Percentiles rank a stretch among this genome's conserved stretches.
Evolutionary conservation across 2,329 filamentous ascomycete genomes (phyloP).

Genomic region (Escovopsis sp.): DNA sequence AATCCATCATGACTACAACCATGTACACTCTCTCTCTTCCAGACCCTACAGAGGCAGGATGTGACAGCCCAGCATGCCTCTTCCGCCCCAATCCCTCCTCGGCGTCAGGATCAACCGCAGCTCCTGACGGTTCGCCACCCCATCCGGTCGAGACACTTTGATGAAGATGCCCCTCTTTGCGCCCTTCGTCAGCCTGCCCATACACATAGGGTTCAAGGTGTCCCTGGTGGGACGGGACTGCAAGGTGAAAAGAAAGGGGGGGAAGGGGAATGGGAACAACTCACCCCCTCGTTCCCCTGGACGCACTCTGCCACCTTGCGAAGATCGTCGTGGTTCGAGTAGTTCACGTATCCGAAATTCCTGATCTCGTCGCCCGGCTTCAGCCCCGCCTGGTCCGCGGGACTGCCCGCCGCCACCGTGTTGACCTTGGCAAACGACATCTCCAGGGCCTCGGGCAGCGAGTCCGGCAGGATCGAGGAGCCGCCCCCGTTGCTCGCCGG

Average conservation of each 20-base stretch:
- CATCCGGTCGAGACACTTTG: conserved; percentile 40
- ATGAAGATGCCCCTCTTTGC: conserved; percentile 58
- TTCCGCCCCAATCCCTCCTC: conserved; percentile 72
- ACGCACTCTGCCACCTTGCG: conserved; percentile 81
- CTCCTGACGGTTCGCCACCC: conserved; percentile 32
- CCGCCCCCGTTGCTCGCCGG: conserved; percentile 9
- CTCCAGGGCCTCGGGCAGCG: conserved; percentile 13
- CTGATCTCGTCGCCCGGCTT: conserved; percentile 68
- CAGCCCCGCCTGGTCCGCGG: conserved; percentile 70
- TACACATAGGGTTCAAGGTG: too few relatives aligned
- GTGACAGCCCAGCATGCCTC: conserved; percentile 82
- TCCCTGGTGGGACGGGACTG: too few relatives aligned
- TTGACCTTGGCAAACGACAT: conserved; percentile 77
- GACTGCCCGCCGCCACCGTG: conserved; percentile 61
- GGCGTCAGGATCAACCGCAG: conserved; percentile 62
- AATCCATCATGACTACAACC: too few relatives aligned
- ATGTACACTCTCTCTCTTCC: too few relatives aligned
- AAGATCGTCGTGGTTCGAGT: conserved; percentile 72
- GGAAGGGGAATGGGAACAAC: conserved; percentile 30
- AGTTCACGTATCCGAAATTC: conserved; percentile 73
- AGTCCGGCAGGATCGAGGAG: conserved; percentile 19
- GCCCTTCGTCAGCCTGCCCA: too few relatives aligned
- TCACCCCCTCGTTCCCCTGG: conserved; percentile 75
- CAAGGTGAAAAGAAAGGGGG: not conserved
- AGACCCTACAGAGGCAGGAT: conserved; percentile 65